Evolutionary conservation across 805 yeast species (phyloP).

Genomic region (Dipodascus albidus): DNA sequence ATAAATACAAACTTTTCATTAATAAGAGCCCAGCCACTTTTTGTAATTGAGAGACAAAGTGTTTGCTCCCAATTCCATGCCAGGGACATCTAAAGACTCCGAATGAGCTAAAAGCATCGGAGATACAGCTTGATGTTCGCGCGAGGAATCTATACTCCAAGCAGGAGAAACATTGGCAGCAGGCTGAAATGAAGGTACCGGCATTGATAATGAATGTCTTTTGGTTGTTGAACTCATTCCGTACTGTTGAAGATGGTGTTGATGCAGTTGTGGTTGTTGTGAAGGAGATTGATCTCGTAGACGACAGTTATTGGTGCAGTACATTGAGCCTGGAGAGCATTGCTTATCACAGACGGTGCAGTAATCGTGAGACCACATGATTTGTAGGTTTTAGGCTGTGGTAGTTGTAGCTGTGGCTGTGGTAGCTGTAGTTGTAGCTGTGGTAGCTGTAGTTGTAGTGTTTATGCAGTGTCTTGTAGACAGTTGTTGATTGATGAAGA

Average conservation of each 20-base stretch:
- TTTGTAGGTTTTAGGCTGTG: not conserved
- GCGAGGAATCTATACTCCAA: not conserved
- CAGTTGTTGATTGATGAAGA: no score
- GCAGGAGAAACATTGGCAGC: not conserved
- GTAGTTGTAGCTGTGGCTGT: not conserved
- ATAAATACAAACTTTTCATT: not conserved
- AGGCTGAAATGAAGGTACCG: not conserved
- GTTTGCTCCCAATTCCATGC: not conserved
- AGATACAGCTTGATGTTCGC: not conserved
- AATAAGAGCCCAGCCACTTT: not conserved
- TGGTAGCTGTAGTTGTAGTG: not conserved
- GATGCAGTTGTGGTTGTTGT: not conserved
- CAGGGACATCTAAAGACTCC: not conserved
- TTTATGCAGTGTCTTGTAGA: no score
- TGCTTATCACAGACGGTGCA: slow-evolving; percentile 48
- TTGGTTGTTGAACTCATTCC: not conserved
- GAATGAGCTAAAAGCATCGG: not conserved
- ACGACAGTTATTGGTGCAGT: slow-evolving; percentile 37
- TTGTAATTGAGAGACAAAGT: not conserved
- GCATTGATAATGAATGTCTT: not conserved
- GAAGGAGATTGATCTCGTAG: slow-evolving; percentile 15
- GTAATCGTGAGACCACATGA: slow-evolving; percentile 38
- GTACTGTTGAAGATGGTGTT: not conserved
- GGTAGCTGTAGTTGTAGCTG: not conserved
- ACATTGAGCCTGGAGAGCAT: slow-evolving; percentile 32